Base-by-base conservation (phyloP, 139 green algal genomes). In the Tetraselmis chui region DNA sequence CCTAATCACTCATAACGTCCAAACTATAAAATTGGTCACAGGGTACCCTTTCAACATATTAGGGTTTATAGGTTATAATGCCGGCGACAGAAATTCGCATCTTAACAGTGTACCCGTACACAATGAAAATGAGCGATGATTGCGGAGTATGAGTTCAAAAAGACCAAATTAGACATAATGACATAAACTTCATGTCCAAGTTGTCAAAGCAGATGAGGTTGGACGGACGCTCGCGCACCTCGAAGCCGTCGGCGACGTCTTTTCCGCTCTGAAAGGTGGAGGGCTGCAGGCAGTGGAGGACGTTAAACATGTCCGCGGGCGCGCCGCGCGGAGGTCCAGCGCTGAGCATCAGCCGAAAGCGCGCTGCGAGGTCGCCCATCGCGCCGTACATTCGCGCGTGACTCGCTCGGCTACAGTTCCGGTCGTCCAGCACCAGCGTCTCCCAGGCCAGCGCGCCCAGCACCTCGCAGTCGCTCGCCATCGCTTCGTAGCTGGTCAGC, bases 371-470 rank as follows among this genome's bases (percentile, higher is more conserved):
- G 45, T 67, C 45, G 45, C 45, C 45, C 45, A 67, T 67, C 11
- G 45, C 45, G 45, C 11, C 45, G 45, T 67, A 67, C 45, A 67
- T 67, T 5, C 45, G 45, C 45, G 45, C 45, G 45, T 67, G 45
- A 5, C 11, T 25, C 11, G 45, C 45, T 5, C 45, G 45, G 45
- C 45, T 67, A 25, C 11, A 84, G 77, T 92, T 86, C 31, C 93
- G 89, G 81, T 93, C 85, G 86, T 97, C 93, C 77, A 96, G 76
- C 26, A 95, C 85, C 2, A 96, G 76, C 0, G 81, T 80, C 29
- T 92, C 87, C 93, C 93, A 97, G 28, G 82, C 83, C 5, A 95
- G 30, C 2, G 59, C 76, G 76, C 84, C 84, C 77, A 96, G 86
- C 28, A 83, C 81, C 0, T 58, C 32, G 0, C 87, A 78, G 75